Evolutionary conservation across 495 filamentous ascomycete genomes (phyloP).

Genomic region (Pseudoneurospora amorphoporcata): DNA sequence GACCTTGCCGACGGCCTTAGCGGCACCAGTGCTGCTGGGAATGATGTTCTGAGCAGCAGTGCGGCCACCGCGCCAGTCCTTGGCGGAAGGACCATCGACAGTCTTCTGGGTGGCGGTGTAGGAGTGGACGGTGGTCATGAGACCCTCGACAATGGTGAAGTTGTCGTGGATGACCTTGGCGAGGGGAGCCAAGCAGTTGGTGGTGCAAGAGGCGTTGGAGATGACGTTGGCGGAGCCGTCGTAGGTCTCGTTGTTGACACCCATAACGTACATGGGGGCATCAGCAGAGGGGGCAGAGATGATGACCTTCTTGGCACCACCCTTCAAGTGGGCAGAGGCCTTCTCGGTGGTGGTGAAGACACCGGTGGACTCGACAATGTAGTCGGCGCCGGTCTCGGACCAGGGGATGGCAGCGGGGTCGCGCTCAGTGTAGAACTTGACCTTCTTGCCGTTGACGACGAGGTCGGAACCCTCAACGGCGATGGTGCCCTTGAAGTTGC

Average conservation of each 20-base stretch:
- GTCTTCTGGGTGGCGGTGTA: conserved; percentile 99
- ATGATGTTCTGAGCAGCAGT: conserved; percentile 99
- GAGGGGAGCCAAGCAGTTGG: conserved; percentile 98
- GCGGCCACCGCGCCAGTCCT: conserved; percentile 99
- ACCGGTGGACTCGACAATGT: conserved; percentile 98
- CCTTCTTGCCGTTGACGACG: conserved; percentile 85
- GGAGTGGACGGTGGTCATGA: conserved; percentile 99
- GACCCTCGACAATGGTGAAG: conserved; percentile 92
- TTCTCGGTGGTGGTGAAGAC: conserved; percentile 98
- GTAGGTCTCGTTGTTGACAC: conserved; percentile 93
- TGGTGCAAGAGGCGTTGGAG: conserved; percentile 99
- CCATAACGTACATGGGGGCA: conserved; percentile 99
- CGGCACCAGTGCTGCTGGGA: conserved; percentile 96
- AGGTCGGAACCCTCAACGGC: conserved; percentile 65
- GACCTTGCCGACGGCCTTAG: conserved; percentile 99
- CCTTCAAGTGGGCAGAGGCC: conserved; percentile 91
- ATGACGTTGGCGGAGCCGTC: conserved; percentile 80
- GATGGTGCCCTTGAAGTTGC: conserved; percentile 88
- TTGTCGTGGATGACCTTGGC: conserved; percentile 99
- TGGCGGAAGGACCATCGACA: conserved; percentile 90
- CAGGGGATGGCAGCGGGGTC: conserved; percentile 91
- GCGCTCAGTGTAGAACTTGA: conserved; percentile 91
- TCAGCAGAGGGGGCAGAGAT: conserved; percentile 98
- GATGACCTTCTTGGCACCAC: conserved; percentile 98
- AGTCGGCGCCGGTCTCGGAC: conserved; percentile 77